phyloP scores from a whole-genome alignment of 2,329 filamentous ascomycete species.

The Venturia oleaginea region DNA sequence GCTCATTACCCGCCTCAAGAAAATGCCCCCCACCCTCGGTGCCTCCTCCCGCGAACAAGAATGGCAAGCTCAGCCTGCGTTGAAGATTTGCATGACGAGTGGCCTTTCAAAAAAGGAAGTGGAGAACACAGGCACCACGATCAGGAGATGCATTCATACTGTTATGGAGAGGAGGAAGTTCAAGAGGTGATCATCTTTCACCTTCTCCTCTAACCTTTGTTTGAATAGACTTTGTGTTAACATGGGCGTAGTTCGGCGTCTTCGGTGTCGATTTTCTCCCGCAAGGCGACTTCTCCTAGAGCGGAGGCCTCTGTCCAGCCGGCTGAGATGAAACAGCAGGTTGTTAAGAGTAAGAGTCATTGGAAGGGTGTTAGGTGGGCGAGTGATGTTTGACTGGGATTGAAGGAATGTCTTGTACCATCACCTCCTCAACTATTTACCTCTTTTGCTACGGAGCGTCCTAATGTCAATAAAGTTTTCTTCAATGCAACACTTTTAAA shows the following conservation, averaged over 20 bases:
- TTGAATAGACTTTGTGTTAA: slow-evolving; percentile 2
- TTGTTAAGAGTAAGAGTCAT: background rate
- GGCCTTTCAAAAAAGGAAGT: slow-evolving; percentile 89
- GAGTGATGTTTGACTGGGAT: background rate
- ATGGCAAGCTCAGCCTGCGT: slow-evolving; percentile 64
- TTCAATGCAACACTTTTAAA: too few species aligned
- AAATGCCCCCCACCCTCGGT: slow-evolving; percentile 51
- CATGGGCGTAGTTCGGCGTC: slow-evolving; percentile 1
- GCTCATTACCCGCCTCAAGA: slow-evolving; percentile 79
- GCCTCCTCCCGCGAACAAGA: slow-evolving; percentile 55
- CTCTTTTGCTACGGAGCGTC: background rate
- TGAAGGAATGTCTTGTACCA: background rate
- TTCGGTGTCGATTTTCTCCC: background rate
- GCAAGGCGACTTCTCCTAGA: background rate
- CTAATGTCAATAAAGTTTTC: background rate
- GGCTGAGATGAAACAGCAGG: background rate
- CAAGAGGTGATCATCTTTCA: slow-evolving; percentile 11
- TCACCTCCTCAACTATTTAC: background rate
- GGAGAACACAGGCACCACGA: slow-evolving; percentile 81
- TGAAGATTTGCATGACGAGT: slow-evolving; percentile 86
- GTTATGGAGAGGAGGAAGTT: slow-evolving; percentile 46
- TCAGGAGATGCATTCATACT: slow-evolving; percentile 90
- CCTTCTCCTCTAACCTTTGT: background rate
- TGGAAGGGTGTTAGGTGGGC: slow-evolving; percentile 3
- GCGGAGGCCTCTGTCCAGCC: background rate